Conservation (phyloP, 1,284 basidiomycete genomes). For the Cryptococcus deneoformans region DNA sequence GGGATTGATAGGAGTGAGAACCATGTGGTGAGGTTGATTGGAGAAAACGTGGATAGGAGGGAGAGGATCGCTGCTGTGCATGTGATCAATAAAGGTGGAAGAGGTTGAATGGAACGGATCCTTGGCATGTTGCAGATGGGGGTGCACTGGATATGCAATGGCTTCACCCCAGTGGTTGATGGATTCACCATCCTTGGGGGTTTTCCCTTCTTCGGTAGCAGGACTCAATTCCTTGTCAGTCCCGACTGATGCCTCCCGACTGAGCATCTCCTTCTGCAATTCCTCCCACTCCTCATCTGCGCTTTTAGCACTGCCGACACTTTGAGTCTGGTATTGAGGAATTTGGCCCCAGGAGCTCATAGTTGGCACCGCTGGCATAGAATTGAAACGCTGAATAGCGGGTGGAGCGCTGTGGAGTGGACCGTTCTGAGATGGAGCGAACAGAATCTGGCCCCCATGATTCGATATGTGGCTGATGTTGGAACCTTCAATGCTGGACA, state of each 20-base stretch:
- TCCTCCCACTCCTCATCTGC: conserved; percentile 27
- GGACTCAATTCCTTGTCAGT: conserved; percentile 7
- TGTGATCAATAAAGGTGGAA: conserved; percentile 26
- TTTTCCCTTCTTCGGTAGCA: conserved; percentile 1
- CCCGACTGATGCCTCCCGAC: conserved; percentile 20
- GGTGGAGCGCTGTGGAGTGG: conserved; percentile 40
- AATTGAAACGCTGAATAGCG: conserved; percentile 39
- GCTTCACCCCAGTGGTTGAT: conserved; percentile 16
- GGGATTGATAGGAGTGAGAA: conserved; percentile 17
- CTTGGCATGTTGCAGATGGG: conserved; percentile 1
- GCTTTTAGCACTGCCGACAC: conserved; percentile 8
- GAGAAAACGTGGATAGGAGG: conserved; percentile 26
- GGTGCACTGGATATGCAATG: conserved; percentile 12
- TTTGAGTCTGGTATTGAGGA: conserved; percentile 13
- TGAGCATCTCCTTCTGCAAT: conserved; percentile 22
- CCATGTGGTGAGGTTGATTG: conserved; percentile 7
- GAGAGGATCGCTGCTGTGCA: conserved; percentile 12
- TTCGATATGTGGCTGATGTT: conserved; percentile 6
- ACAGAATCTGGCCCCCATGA: conserved; percentile 11
- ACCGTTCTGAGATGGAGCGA: conserved; percentile 8
- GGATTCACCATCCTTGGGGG: neutral
- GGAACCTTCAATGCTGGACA: conserved; percentile 19
- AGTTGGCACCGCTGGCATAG: conserved; percentile 35
- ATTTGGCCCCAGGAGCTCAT: conserved; percentile 20
- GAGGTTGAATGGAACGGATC: conserved; percentile 23